Percentiles rank a stretch among this genome's conserved stretches.
These are phyloP conservation scores for Cornus suecica DNA, from an alignment of 148 eudicot species.

Conservation along the genomic window DNA sequence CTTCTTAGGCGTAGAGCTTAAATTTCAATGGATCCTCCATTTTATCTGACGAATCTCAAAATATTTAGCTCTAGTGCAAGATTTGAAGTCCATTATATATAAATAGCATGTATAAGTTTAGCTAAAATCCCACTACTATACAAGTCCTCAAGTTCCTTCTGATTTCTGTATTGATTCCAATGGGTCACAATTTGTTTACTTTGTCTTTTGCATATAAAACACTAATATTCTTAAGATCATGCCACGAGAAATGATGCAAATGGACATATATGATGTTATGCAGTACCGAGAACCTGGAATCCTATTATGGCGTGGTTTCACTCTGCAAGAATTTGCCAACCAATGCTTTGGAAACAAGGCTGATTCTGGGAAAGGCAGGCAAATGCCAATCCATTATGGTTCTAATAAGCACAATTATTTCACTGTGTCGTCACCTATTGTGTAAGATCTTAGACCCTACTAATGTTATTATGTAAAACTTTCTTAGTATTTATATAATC, in stretches of 20 bases:
- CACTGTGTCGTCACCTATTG: slow-evolving; percentile 86
- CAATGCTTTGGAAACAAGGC: slow-evolving; percentile 78
- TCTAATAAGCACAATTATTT: slow-evolving; percentile 73
- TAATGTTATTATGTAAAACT: neutral
- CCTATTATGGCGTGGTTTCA: slow-evolving; percentile 88
- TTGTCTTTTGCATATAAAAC: no score
- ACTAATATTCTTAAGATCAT: no score
- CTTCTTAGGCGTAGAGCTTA: neutral
- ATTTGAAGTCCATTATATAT: neutral
- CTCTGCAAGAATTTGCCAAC: slow-evolving; percentile 76
- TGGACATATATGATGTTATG: slow-evolving; percentile 1
- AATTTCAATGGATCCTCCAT: neutral
- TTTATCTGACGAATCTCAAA: neutral
- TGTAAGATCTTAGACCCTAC: slow-evolving; percentile 45
- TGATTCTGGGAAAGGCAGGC: slow-evolving; percentile 90
- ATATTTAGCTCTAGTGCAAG: neutral
- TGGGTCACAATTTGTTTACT: neutral
- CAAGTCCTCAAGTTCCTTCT: neutral
- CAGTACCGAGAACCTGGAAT: slow-evolving; percentile 92
- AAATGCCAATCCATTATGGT: slow-evolving; percentile 95
- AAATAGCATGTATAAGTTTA: neutral
- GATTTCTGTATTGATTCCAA: neutral
- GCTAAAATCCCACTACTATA: neutral
- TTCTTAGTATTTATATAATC: neutral
- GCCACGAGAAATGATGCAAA: no score